Evolutionary conservation across 2,329 filamentous ascomycete genomes (phyloP).

Genomic region (Nothophoma quercina): DNA sequence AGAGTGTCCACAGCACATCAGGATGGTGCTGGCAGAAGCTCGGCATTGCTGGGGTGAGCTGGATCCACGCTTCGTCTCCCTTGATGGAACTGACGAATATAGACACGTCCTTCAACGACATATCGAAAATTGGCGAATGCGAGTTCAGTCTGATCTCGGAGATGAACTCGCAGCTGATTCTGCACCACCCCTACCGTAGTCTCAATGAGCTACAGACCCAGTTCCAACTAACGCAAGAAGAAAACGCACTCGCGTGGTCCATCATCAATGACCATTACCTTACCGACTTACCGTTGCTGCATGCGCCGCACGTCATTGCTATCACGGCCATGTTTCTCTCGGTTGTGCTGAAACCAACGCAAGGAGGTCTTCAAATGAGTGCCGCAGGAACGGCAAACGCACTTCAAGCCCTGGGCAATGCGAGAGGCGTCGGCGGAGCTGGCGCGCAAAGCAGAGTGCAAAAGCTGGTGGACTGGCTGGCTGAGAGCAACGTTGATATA

Average conservation of each 20-base stretch:
- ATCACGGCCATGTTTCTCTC: constrained; percentile 84
- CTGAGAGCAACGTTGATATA: constrained; percentile 85
- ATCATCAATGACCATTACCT: constrained; percentile 93
- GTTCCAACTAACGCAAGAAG: constrained; percentile 77
- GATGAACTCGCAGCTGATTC: constrained; percentile 86
- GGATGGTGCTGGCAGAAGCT: constrained; percentile 86
- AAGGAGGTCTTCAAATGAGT: constrained; percentile 57
- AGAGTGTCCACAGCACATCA: constrained; percentile 94
- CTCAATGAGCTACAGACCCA: constrained; percentile 74
- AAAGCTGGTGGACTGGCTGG: constrained; percentile 80
- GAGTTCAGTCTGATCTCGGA: constrained; percentile 93
- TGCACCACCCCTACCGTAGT: constrained; percentile 89
- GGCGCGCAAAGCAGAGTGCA: constrained; percentile 62
- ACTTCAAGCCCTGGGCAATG: constrained; percentile 47
- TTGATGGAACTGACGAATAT: constrained; percentile 24
- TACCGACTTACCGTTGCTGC: constrained; percentile 86
- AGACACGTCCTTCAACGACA: constrained; percentile 63
- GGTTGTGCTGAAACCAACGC: constrained; percentile 77
- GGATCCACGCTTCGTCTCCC: no score
- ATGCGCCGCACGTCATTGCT: constrained; percentile 87
- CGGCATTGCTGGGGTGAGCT: constrained; percentile 65
- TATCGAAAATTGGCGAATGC: constrained; percentile 87
- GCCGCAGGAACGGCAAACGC: constrained; percentile 51
- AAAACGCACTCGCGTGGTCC: constrained; percentile 77
- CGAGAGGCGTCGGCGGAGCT: constrained; percentile 34